Percentiles rank a stretch among this genome's conserved stretches.
Conservation (phyloP, 768 basidiomycete species). For the Naganishia kalamii region DNA sequence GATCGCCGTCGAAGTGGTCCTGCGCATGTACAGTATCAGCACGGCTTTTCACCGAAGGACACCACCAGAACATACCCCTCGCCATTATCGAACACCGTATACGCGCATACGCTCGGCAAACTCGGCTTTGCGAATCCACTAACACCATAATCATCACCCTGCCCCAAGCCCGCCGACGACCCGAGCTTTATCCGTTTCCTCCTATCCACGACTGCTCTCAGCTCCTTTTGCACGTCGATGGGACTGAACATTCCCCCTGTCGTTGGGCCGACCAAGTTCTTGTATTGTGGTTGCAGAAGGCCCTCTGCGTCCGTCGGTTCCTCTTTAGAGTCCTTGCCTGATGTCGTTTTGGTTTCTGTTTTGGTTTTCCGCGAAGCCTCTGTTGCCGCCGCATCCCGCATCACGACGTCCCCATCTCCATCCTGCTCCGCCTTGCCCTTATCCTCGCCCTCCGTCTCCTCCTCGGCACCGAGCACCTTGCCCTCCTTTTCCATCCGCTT, state of each 20-base stretch:
- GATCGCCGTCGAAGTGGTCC: conserved; percentile 77
- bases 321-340: background rate
- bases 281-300: conserved; percentile 21
- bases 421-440: conserved; percentile 40
- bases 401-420: conserved; percentile 48
- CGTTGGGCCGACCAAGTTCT: conserved; percentile 3
- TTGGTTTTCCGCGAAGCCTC: background rate
- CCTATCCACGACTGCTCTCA: conserved; percentile 78
- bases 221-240: conserved; percentile 82
- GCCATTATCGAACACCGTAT: conserved; percentile 88
- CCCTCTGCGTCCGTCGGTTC: background rate
- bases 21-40: too few species aligned
- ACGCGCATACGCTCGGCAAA: conserved; percentile 87
- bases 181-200: conserved; percentile 88
- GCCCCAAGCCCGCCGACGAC: conserved; percentile 44
- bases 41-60: too few species aligned
- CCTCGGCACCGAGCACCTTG: conserved; percentile 48
- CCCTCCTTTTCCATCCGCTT: conserved; percentile 35
- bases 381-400: conserved; percentile 13
- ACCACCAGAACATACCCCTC: conserved; percentile 67
- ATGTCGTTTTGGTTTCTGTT: background rate
- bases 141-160: conserved; percentile 26
- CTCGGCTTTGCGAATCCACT: conserved; percentile 47
- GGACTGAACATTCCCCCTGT: conserved; percentile 70
- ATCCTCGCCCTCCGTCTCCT: background rate